Percentiles rank a stretch among this genome's conserved stretches.
Conservation (phyloP, 2,329 filamentous ascomycete genomes). For the Verticillium nonalfalfae region DNA sequence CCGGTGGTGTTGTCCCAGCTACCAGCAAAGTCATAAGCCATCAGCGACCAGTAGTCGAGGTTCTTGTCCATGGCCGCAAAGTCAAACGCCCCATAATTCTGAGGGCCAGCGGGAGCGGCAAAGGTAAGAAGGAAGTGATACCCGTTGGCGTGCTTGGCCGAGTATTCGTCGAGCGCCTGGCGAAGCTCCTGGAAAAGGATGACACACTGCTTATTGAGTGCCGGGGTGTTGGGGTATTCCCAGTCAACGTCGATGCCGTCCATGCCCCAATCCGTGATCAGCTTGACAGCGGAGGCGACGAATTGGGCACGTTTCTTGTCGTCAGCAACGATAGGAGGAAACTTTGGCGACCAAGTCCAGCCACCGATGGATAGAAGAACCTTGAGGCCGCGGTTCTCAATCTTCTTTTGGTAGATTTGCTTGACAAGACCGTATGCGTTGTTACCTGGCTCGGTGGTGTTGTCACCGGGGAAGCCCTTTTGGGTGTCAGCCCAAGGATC, state of each 20-base stretch:
- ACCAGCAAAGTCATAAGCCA: slow-evolving; percentile 67
- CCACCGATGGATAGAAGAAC: slow-evolving; percentile 76
- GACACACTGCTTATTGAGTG: slow-evolving; percentile 33
- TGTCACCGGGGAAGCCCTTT: slow-evolving; percentile 4
- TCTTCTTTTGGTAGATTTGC: slow-evolving; percentile 73
- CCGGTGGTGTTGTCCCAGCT: slow-evolving; percentile 56
- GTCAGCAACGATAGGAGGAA: slow-evolving; percentile 60
- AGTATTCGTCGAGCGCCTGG: slow-evolving; percentile 33
- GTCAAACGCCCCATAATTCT: slow-evolving; percentile 43
- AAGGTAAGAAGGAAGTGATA: slow-evolving; percentile 45
- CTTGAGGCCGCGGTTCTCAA: slow-evolving; percentile 71
- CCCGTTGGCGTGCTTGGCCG: slow-evolving; percentile 26
- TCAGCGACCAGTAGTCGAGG: slow-evolving; percentile 53
- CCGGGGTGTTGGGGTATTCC: slow-evolving; percentile 26
- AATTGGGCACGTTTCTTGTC: slow-evolving; percentile 57
- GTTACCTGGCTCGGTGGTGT: slow-evolving; percentile 31
- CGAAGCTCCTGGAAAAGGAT: slow-evolving; percentile 34
- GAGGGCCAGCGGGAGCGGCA: slow-evolving; percentile 38
- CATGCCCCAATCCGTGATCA: slow-evolving; percentile 68
- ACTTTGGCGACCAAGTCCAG: slow-evolving; percentile 77
- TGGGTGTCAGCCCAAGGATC: slow-evolving; percentile 25
- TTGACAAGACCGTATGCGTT: slow-evolving; percentile 80
- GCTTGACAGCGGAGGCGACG: slow-evolving; percentile 58
- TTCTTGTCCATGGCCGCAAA: slow-evolving; percentile 46
- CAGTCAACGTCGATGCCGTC: slow-evolving; percentile 41